These are phyloP conservation scores for Daldinia sp. DNA, from an alignment of 2,329 filamentous ascomycete genomes.

Conservation along the genomic window DNA sequence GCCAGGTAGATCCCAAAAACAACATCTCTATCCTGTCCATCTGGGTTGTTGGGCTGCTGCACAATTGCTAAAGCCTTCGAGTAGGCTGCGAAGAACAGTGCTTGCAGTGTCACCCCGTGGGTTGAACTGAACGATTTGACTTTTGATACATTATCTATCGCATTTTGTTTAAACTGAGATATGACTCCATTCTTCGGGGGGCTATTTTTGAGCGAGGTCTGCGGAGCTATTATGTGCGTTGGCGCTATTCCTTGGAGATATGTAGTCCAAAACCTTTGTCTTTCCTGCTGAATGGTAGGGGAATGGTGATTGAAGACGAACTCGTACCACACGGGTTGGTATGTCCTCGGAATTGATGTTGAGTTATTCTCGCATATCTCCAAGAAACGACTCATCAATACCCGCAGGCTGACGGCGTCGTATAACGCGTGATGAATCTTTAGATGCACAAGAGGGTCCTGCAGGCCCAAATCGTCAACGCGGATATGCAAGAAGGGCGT, in stretches of 20 bases:
- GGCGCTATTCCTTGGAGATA: constrained; percentile 55
- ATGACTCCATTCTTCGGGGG: constrained; percentile 19
- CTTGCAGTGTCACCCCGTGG: constrained; percentile 75
- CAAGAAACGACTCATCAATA: constrained; percentile 64
- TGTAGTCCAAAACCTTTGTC: constrained; percentile 59
- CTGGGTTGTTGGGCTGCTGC: constrained; percentile 7
- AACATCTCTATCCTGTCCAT: constrained; percentile 54
- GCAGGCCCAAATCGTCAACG: constrained; percentile 30
- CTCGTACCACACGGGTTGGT: constrained; percentile 45
- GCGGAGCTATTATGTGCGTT: background rate
- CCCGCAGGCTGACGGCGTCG: constrained; percentile 82
- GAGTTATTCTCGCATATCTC: constrained; percentile 41
- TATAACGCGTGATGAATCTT: constrained; percentile 89
- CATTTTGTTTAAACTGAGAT: constrained; percentile 36
- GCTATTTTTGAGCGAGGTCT: background rate
- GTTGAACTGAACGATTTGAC: constrained; percentile 42
- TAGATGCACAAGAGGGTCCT: constrained; percentile 59
- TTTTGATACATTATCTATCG: constrained; percentile 29
- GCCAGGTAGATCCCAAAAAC: constrained; percentile 86
- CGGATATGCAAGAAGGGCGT: constrained; percentile 48
- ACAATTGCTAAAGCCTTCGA: constrained; percentile 59
- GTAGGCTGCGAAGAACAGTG: constrained; percentile 80
- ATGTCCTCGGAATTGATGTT: background rate
- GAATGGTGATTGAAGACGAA: constrained; percentile 44
- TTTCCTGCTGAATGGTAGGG: constrained; percentile 28